phyloP scores from a whole-genome alignment of 768 basidiomycete species.

The Galerina sulciceps region DNA sequence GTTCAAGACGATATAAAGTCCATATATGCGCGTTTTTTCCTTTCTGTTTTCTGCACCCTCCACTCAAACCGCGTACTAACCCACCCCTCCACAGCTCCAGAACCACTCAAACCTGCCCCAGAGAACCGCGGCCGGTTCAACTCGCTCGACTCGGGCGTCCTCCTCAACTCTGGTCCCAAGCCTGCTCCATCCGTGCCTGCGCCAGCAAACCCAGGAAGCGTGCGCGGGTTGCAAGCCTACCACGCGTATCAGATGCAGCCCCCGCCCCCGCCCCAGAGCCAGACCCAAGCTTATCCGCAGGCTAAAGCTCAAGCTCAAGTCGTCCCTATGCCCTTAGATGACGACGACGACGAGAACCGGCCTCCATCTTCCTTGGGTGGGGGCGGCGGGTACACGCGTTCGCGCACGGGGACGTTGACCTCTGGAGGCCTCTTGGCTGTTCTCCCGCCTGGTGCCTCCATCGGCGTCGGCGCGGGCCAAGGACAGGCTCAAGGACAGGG shows the following conservation, averaged over 20 bases:
- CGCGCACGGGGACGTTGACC: slow-evolving; percentile 37
- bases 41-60: background rate
- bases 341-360: slow-evolving; percentile 1
- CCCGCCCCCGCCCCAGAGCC: no score
- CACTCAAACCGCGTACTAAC: background rate
- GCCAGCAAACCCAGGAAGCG: no score
- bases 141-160: slow-evolving; percentile 54
- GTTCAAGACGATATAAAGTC: background rate
- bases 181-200: no score
- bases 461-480: background rate
- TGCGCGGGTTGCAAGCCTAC: no score
- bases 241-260: no score
- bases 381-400: slow-evolving; percentile 17
- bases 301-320: background rate
- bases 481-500: slow-evolving; percentile 2
- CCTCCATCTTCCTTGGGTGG: background rate
- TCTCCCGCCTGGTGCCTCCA: slow-evolving; percentile 30
- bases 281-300: background rate
- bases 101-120: slow-evolving; percentile 39
- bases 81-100: slow-evolving; percentile 42
- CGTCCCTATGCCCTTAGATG: slow-evolving; percentile 11
- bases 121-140: slow-evolving; percentile 56
- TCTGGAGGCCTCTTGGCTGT: slow-evolving; percentile 25
- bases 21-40: no score
- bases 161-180: slow-evolving; percentile 24